Evolutionary conservation across 345 rosid species (phyloP).

Genomic region (Excoecaria agallocha): DNA sequence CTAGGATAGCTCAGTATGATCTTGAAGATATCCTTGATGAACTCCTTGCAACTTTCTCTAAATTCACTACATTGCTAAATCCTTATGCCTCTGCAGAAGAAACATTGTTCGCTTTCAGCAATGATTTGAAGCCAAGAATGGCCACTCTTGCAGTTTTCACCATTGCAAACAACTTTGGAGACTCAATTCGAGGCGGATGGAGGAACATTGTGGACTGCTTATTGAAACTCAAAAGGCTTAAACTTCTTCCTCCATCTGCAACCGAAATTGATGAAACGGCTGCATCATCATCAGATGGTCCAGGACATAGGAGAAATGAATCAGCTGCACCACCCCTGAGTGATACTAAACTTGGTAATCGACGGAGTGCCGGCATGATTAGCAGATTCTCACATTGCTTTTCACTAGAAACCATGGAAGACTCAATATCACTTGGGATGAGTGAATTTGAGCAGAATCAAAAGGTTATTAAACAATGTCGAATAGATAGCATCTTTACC

Average conservation of each 20-base stretch:
- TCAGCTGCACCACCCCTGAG: constrained; percentile 34
- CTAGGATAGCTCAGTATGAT: constrained; percentile 75
- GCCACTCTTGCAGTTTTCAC: constrained; percentile 89
- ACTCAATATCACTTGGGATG: constrained; percentile 66
- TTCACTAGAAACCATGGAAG: constrained; percentile 74
- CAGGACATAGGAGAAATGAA: constrained; percentile 36
- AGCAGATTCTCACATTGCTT: constrained; percentile 70
- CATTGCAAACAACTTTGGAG: constrained; percentile 75
- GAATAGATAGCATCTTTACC: constrained; percentile 68
- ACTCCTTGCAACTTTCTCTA: constrained; percentile 75
- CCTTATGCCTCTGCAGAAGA: constrained; percentile 91
- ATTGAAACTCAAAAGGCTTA: constrained; percentile 79
- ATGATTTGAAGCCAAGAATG: constrained; percentile 84
- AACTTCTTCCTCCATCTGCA: constrained; percentile 75
- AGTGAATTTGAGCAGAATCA: constrained; percentile 85
- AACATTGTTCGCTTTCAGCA: constrained; percentile 73
- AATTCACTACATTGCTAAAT: constrained; percentile 74
- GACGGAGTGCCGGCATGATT: constrained; percentile 40
- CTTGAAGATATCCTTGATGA: constrained; percentile 85
- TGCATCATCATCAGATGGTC: constrained; percentile 27
- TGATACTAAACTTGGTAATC: constrained; percentile 40
- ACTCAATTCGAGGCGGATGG: constrained; percentile 85
- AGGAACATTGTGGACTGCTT: constrained; percentile 83
- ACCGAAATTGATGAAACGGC: constrained; percentile 50
- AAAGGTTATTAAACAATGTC: constrained; percentile 80